Evolutionary conservation across 1,139 yeast species (phyloP), one percentile per base, ranked within the genome.

Genomic region (Candida albicans): DNA sequence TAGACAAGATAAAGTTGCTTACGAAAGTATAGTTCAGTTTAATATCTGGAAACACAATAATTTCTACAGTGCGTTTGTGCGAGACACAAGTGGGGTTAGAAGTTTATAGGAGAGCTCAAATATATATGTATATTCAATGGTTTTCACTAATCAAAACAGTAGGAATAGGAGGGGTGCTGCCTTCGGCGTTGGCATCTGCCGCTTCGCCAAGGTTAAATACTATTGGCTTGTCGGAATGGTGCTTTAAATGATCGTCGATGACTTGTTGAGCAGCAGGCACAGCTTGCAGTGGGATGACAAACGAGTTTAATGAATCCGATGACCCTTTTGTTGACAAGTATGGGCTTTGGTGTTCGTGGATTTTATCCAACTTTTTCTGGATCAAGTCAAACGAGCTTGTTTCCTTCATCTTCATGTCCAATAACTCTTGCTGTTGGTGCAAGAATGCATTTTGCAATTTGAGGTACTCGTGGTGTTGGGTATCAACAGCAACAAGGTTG

Each of bases 1-100:
- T 46, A 74, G 91, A 46, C 61, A 69, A 40, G 83, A 81, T 29
- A 62, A 60, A 39, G 47, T 54, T 8, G 79, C 95, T 0, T 86
- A 84, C 54, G 74, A 79, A 45, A 82, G 82, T 33, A 64, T 87
- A 53, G 79, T 85, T 3, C 77, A 76, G 39, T 87, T 82, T 61
- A 82, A 79, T 52, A 75, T 84, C 9, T 70, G 75, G 68, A 73
- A 72, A 48, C 34, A 30, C 31, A 40, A 46, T 15, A 42, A 42
- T 12, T 44, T 50, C 34, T 40, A 18, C 27, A 41, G 38, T 34
- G 43, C 39, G 18, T 28, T 45, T 18, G 36, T 36, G 26, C 41
- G 49, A 42, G 48, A 47, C 37, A 29, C 29, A 3, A 47, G 51
- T 24, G 52, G 52, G 4, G 32, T 39, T 7, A 47, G 43, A 36